These are phyloP conservation scores for Zygosaccharomyces siamensis DNA, from an alignment of 805 yeast species.

Conservation along the genomic window DNA sequence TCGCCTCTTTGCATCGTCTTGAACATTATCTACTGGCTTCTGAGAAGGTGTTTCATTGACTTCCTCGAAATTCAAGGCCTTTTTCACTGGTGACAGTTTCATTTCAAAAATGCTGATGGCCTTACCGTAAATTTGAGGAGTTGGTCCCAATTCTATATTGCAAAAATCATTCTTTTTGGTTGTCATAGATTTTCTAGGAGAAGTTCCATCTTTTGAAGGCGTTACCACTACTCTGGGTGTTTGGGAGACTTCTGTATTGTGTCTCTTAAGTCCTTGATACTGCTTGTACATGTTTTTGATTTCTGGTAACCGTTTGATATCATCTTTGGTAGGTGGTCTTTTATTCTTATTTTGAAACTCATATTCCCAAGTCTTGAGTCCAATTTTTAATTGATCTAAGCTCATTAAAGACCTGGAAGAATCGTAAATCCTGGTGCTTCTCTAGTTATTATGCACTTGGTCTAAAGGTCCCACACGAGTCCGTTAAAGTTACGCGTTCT, in stretches of 20 bases:
- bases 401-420: slow-evolving; percentile 4
- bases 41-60: background rate
- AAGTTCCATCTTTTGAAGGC: slow-evolving; percentile 10
- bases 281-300: slow-evolving; percentile 36
- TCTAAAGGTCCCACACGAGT: background rate
- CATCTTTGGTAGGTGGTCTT: slow-evolving; percentile 45
- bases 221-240: background rate
- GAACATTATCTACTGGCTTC: background rate
- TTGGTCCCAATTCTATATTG: slow-evolving; percentile 62
- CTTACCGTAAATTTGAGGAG: slow-evolving; percentile 79
- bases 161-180: slow-evolving; percentile 15
- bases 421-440: background rate
- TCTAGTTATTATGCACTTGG: background rate
- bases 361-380: slow-evolving; percentile 55
- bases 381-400: slow-evolving; percentile 35
- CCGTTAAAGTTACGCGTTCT: background rate
- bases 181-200: slow-evolving; percentile 12
- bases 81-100: slow-evolving; percentile 29
- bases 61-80: slow-evolving; percentile 4
- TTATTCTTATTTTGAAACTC: slow-evolving; percentile 37
- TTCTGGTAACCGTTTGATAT: slow-evolving; percentile 40
- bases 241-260: background rate
- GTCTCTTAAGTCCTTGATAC: slow-evolving; percentile 30
- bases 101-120: slow-evolving; percentile 70
- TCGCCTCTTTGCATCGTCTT: slow-evolving; percentile 16